Evolutionary conservation across 345 rosid species (phyloP).

Genomic region (Clarkia xantiana): DNA sequence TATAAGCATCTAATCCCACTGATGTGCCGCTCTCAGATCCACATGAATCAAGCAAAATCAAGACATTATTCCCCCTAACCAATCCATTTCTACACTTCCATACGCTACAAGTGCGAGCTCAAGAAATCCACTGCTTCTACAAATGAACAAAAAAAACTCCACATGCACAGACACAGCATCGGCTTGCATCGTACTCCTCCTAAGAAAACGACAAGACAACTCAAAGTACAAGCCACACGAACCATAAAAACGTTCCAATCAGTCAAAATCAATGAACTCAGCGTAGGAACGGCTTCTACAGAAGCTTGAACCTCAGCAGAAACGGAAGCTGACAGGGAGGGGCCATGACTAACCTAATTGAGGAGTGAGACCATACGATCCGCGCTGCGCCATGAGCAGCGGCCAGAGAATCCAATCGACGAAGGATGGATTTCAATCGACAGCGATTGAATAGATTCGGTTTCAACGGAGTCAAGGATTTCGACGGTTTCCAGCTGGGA

Average conservation of each 20-base stretch:
- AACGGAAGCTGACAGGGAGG: neutral
- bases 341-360: constrained; percentile 10
- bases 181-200: too few species aligned
- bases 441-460: too few species aligned
- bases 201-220: too few species aligned
- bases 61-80: neutral
- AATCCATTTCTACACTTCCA: neutral
- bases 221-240: neutral
- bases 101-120: too few species aligned
- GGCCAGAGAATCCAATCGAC: neutral
- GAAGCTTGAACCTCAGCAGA: neutral
- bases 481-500: neutral
- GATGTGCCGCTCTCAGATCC: constrained; percentile 1
- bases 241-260: neutral
- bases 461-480: too few species aligned
- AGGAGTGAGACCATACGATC: constrained; percentile 14
- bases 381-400: constrained; percentile 14
- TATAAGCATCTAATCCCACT: neutral
- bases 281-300: neutral
- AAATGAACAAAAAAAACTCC: too few species aligned
- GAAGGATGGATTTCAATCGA: neutral
- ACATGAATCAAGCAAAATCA: neutral
- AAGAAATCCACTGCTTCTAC: too few species aligned
- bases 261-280: neutral
- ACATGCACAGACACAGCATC: too few species aligned